A percentile compares a stretch with the other conserved stretches of the same genome.
phyloP scores from a whole-genome alignment of 805 yeast species.

The Cyberlindnera mrakii region DNA sequence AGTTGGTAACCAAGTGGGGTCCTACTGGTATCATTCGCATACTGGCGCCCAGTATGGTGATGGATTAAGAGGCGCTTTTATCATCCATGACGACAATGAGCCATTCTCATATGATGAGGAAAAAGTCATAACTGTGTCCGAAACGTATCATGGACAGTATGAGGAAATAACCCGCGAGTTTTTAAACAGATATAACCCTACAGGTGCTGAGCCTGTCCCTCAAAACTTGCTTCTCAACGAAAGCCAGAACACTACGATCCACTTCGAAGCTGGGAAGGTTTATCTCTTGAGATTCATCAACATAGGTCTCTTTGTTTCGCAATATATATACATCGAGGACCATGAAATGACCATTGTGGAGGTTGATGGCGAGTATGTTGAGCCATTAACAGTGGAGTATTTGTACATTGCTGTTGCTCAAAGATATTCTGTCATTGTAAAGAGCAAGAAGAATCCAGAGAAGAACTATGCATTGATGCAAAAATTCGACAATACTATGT shows the following conservation, averaged over 20 bases:
- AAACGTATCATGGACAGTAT: slow-evolving; percentile 56
- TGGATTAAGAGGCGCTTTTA: slow-evolving; percentile 65
- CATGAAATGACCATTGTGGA: slow-evolving; percentile 69
- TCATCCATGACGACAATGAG: slow-evolving; percentile 46
- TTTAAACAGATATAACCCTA: slow-evolving; percentile 64
- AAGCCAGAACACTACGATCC: slow-evolving; percentile 48
- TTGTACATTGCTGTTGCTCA: slow-evolving; percentile 75
- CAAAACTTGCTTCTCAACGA: slow-evolving; percentile 62
- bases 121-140: slow-evolving; percentile 48
- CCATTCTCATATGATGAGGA: slow-evolving; percentile 65
- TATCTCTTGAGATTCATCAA: slow-evolving; percentile 61
- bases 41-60: slow-evolving; percentile 73
- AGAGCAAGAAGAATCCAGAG: slow-evolving; percentile 39
- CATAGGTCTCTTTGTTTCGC: slow-evolving; percentile 70
- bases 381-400: slow-evolving; percentile 49
- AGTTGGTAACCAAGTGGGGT: slow-evolving; percentile 60
- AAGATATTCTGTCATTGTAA: slow-evolving; percentile 64
- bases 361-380: slow-evolving; percentile 65
- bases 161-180: slow-evolving; percentile 41
- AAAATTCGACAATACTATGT: slow-evolving; percentile 57
- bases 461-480: slow-evolving; percentile 59
- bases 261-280: slow-evolving; percentile 53
- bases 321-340: slow-evolving; percentile 60
- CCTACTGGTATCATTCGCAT: slow-evolving; percentile 85
- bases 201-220: slow-evolving; percentile 83